phyloP scores from a whole-genome alignment of 2,329 filamentous ascomycete species.

The Xylariaceae sp. region DNA sequence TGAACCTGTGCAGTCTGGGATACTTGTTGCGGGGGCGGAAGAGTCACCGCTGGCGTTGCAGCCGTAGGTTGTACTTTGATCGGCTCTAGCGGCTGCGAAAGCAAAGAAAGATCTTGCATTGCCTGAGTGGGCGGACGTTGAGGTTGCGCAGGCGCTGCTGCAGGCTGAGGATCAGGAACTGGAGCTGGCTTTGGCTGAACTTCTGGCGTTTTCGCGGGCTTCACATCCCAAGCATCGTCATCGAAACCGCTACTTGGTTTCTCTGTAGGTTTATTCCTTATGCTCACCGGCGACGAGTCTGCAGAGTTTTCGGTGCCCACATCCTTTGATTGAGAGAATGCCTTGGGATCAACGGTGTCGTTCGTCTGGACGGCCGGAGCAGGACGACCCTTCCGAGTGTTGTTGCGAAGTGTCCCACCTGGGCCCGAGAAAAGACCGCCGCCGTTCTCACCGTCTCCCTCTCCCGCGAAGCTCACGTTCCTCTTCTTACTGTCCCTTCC shows the following conservation, averaged over 20 bases:
- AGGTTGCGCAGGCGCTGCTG: slow-evolving; percentile 27
- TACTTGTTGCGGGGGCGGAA: slow-evolving; percentile 29
- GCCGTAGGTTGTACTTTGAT: slow-evolving; percentile 35
- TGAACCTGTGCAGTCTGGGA: slow-evolving; percentile 31
- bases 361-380: slow-evolving; percentile 81
- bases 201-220: slow-evolving; percentile 63
- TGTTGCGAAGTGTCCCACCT: slow-evolving; percentile 86
- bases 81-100: slow-evolving; percentile 49
- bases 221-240: slow-evolving; percentile 96
- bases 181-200: slow-evolving; percentile 34
- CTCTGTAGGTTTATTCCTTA: slow-evolving; percentile 26
- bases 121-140: slow-evolving; percentile 27
- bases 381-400: slow-evolving; percentile 87
- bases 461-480: slow-evolving; percentile 27
- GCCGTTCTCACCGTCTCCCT: slow-evolving; percentile 53
- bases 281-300: slow-evolving; percentile 30
- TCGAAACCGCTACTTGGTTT: slow-evolving; percentile 59
- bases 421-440: slow-evolving; percentile 85
- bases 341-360: slow-evolving; percentile 83
- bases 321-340: slow-evolving; percentile 64
- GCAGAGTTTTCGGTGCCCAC: slow-evolving; percentile 35
- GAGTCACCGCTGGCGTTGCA: slow-evolving; percentile 26
- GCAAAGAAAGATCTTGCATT: slow-evolving; percentile 53
- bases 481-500: slow-evolving; percentile 57
- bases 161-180: slow-evolving; percentile 57